Evolutionary conservation across 2,329 filamentous ascomycete genomes (phyloP), one percentile per base, ranked within the genome.

Genomic region (Tolypocladium amazonense): DNA sequence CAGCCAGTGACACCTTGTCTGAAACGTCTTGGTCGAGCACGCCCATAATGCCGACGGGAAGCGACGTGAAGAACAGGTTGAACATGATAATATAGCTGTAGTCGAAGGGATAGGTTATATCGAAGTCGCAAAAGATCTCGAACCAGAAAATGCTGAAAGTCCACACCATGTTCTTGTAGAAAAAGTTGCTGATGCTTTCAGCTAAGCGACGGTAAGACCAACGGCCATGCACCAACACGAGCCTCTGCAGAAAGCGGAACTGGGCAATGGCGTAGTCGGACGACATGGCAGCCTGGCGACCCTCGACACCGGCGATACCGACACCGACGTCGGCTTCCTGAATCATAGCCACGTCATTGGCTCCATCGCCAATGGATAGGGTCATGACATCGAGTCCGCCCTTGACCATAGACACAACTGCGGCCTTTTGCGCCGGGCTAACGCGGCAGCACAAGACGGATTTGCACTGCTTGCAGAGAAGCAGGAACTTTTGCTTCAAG

Each of bases 91-190:
- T 96, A 76, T 97, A 99, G 45, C 91, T 95, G 78, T 96, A 97
- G 74, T 99, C 94, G 77, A 95, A 97, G 58, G 97, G 85, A 72
- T 97, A 97, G 54, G 93, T 93, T 73, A 93, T 92, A 77, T 99
- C 94, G 73, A 95, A 97, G 75, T 96, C 88, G 79, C 89, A 91
- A 75, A 89, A 99, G 59, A 96, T 90, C 72, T 95, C 92, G 75
- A 90, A 99, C 93, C 93, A 97, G 81, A 97, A 97, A 61, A 99
- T 89, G 52, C 88, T 84, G 70, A 97, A 93, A 0, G 91, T 94
- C 94, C 94, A 99, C 58, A 97, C 88, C 75, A 99, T 89, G 78
- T 97, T 99, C 88, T 99, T 99, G 85, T 97, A 99, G 80, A 99
- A 99, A 81, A 99, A 99, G 74, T 99, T 99, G 73, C 92, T 91